These are phyloP conservation scores for Mycena epipterygia DNA, from an alignment of 768 basidiomycete species.

Conservation along the genomic window DNA sequence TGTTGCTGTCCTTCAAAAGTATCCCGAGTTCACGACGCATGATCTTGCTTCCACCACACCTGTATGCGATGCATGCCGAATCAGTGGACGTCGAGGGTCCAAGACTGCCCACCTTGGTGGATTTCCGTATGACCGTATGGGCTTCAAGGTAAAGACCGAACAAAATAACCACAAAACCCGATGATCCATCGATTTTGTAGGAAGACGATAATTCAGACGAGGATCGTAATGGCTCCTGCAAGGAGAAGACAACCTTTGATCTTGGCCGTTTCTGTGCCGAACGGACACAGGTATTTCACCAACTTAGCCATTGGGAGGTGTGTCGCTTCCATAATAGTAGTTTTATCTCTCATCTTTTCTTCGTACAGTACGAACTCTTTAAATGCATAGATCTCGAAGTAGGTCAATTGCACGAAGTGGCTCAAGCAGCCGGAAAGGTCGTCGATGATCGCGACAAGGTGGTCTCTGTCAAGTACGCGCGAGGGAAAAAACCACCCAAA, in stretches of 20 bases:
- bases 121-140: conserved; percentile 74
- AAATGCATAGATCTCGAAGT: conserved; percentile 70
- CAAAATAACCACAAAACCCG: not conserved
- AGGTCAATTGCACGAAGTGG: conserved; percentile 59
- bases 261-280: conserved; percentile 87
- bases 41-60: conserved; percentile 63
- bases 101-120: conserved; percentile 75
- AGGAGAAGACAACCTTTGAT: conserved; percentile 54
- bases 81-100: conserved; percentile 59
- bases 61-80: conserved; percentile 87
- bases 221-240: conserved; percentile 37
- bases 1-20: conserved; percentile 72
- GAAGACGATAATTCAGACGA: conserved; percentile 21
- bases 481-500: conserved; percentile 70
- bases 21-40: conserved; percentile 76
- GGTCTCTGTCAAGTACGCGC: conserved; percentile 69
- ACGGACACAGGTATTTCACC: conserved; percentile 76
- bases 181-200: conserved; percentile 17
- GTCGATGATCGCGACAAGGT: conserved; percentile 49
- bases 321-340: conserved; percentile 35
- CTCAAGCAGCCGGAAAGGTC: conserved; percentile 47
- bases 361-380: conserved; percentile 75
- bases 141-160: conserved; percentile 70
- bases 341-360: conserved; percentile 29
- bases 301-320: conserved; percentile 90